Percentiles rank a stretch among this genome's conserved stretches.
These are phyloP conservation scores for Cercospora janseana DNA, from an alignment of 2,329 filamentous ascomycete genomes.

Conservation along the genomic window DNA sequence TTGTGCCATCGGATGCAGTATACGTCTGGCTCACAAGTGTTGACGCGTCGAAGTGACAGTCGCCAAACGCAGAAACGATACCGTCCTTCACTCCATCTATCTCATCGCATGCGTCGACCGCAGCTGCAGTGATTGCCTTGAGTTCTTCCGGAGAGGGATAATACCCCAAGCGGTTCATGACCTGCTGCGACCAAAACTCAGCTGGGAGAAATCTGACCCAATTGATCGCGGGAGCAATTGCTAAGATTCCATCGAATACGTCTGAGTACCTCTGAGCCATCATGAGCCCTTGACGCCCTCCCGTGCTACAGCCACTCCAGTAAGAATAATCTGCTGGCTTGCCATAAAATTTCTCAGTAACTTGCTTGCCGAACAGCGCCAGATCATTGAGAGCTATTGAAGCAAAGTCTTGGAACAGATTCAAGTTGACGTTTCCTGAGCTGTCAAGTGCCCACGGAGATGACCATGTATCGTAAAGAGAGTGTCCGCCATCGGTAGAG, in stretches of 20 bases:
- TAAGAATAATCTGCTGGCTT: conserved; percentile 37
- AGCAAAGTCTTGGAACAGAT: conserved; percentile 37
- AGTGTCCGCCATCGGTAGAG: conserved; percentile 34
- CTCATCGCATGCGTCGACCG: conserved; percentile 37
- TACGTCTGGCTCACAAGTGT: conserved; percentile 43
- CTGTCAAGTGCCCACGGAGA: conserved; percentile 26
- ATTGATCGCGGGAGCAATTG: conserved; percentile 40
- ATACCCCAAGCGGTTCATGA: conserved; percentile 30
- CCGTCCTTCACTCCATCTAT: conserved; percentile 38
- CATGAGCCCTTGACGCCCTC: conserved; percentile 41
- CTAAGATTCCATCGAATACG: conserved; percentile 42
- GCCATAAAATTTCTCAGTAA: conserved; percentile 36
- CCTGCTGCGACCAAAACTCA: conserved; percentile 29
- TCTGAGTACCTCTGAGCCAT: conserved; percentile 39
- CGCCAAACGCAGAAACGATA: conserved; percentile 27
- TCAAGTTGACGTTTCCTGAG: conserved; percentile 37
- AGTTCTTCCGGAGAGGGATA: conserved; percentile 35
- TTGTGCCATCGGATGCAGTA: conserved; percentile 18
- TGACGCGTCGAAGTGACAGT: conserved; percentile 32
- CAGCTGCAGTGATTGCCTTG: conserved; percentile 34
- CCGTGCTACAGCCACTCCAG: conserved; percentile 40
- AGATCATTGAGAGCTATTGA: conserved; percentile 36
- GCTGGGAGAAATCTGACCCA: conserved; percentile 29
- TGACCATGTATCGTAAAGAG: conserved; percentile 8
- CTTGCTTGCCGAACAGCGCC: conserved; percentile 34